These are phyloP conservation scores for Peronospora farinosa DNA, from an alignment of 352 stramenopile genomes.

Conservation along the genomic window DNA sequence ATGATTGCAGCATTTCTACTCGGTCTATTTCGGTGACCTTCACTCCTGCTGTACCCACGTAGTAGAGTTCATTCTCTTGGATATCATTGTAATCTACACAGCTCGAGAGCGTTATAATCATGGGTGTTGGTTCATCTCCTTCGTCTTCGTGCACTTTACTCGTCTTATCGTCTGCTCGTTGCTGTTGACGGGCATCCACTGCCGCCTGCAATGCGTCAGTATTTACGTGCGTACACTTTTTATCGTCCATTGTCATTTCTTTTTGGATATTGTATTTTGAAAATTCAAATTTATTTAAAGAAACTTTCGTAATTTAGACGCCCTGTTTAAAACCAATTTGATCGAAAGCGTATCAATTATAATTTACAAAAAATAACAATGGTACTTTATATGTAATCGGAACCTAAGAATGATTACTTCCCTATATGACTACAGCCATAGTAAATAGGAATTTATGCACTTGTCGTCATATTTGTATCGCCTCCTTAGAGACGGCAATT, in stretches of 20 bases:
- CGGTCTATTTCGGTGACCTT: constrained; percentile 67
- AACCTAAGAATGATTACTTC: too few species aligned
- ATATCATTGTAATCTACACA: constrained; percentile 57
- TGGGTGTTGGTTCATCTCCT: constrained; percentile 22
- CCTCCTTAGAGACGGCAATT: too few species aligned
- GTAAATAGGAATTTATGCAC: too few species aligned
- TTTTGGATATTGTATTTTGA: too few species aligned
- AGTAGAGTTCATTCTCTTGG: constrained; percentile 75
- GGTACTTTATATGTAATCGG: too few species aligned
- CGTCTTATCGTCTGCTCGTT: constrained; percentile 4
- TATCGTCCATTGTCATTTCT: constrained; percentile 11
- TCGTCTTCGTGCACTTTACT: constrained; percentile 12
- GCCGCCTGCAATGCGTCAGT: constrained; percentile 34
- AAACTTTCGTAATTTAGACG: too few species aligned
- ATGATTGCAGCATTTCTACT: constrained; percentile 41
- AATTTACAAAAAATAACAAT: too few species aligned
- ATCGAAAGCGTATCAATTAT: too few species aligned
- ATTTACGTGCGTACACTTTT: constrained; percentile 26
- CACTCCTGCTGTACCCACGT: constrained; percentile 73
- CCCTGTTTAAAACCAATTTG: too few species aligned
- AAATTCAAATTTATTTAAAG: too few species aligned
- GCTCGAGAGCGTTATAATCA: constrained; percentile 55
- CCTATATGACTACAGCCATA: too few species aligned
- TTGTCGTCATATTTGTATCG: too few species aligned
- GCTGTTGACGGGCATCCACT: constrained; percentile 22